A percentile compares a stretch with the other conserved stretches of the same genome.
These are phyloP conservation scores for Saturnispora hagleri DNA, from an alignment of 805 yeast genomes.

Conservation along the genomic window DNA sequence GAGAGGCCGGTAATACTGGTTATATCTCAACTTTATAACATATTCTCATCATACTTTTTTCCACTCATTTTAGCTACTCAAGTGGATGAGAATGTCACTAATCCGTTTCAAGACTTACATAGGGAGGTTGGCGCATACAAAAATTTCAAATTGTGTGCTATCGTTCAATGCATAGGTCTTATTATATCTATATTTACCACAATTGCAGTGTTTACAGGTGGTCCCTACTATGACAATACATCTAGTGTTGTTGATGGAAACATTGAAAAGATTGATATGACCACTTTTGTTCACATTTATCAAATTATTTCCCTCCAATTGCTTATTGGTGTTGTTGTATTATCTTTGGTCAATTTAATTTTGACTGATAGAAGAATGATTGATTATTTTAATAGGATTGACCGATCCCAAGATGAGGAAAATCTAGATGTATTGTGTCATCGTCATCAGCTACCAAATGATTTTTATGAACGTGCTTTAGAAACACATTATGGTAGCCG, in stretches of 20 bases:
- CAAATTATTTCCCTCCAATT: slow-evolving; percentile 21
- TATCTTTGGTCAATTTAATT: slow-evolving; percentile 18
- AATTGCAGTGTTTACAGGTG: slow-evolving; percentile 11
- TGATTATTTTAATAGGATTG: slow-evolving; percentile 21
- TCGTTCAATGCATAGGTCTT: slow-evolving; percentile 16
- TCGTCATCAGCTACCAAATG: slow-evolving; percentile 11
- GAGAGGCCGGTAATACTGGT: slow-evolving; percentile 18
- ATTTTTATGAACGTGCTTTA: slow-evolving; percentile 16
- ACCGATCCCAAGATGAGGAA: slow-evolving; percentile 11
- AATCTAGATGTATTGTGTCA: slow-evolving; percentile 5
- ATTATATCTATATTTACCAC: slow-evolving; percentile 19
- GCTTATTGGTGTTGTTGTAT: slow-evolving; percentile 14
- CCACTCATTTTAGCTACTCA: slow-evolving; percentile 18
- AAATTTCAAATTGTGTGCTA: slow-evolving; percentile 14
- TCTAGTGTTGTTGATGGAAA: no score
- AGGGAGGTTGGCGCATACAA: slow-evolving; percentile 19
- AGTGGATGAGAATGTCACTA: slow-evolving; percentile 18
- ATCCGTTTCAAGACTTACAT: slow-evolving; percentile 19
- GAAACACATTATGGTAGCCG: slow-evolving; percentile 8
- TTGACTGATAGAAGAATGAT: slow-evolving; percentile 20
- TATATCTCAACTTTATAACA: slow-evolving; percentile 19
- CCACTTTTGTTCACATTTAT: slow-evolving; percentile 10
- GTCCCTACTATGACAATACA: slow-evolving; percentile 6
- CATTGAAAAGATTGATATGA: slow-evolving; percentile 5
- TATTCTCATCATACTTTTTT: slow-evolving; percentile 21